Base-by-base conservation (phyloP, 2,329 filamentous ascomycete genomes). In the Lachnellula suecica region DNA sequence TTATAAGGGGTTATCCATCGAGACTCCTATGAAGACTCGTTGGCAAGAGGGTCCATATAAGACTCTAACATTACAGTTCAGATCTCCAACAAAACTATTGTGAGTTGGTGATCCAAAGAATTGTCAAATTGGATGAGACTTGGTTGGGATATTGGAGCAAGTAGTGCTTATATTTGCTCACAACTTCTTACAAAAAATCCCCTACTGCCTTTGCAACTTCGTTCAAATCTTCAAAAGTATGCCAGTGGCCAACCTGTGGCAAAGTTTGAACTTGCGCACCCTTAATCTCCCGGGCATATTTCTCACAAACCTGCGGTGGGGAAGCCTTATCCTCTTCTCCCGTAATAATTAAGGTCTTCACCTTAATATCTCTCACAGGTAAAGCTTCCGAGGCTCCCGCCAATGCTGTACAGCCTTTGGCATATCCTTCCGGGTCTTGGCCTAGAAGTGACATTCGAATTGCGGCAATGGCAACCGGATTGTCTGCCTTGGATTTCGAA, bases 361-460 rank as follows among this genome's bases (percentile, higher is more conserved):
- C 59, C 8, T 66, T 57, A 4, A 77, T 46, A 6, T 62, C 53
- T 19, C 64, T 56, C 2, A 76, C 57, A 20, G 70, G 62, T 20
- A 77, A 44, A 15, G 58, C 50, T 19, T 63, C 57, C 2, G 62
- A 63, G 1, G 72, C 71, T 4, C 65, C 66, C 3, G 74, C 79
- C 25, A 82, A 66, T 2, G 79, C 79, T 24, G 68, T 67, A 38
- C 76, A 78, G 0, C 71, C 79, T 54, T 82, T 83, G 1, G 79
- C 79, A 61, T 81, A 83, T 1, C 75, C 75, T 55, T 83, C 79
- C 0, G 75, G 69, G 56, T 80, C 74, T 55, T 79, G 76, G 0
- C 69, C 63, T 0, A 79, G 63, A 2, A 83, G 63, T 4, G 71
- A 75, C 23, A 75, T 58, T 5, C 73, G 62, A 8, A 75, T 65